phyloP scores from a whole-genome alignment of 2,329 filamentous ascomycete genomes.

The Fusarium brachygibbosum region DNA sequence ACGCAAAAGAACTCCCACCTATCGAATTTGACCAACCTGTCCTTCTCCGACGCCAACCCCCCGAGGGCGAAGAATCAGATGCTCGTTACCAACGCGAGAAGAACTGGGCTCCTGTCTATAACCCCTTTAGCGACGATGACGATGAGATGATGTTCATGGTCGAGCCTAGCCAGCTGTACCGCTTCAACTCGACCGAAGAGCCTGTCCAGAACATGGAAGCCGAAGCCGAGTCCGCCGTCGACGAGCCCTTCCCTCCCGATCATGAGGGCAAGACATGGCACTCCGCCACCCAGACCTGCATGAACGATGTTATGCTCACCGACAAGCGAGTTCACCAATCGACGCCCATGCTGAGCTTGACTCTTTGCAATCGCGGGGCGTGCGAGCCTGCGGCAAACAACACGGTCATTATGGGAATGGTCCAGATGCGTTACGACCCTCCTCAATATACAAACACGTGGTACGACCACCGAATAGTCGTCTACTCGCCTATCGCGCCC shows the following conservation, averaged over 20 bases:
- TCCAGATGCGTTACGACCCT: constrained; percentile 45
- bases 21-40: constrained; percentile 39
- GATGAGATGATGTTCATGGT: constrained; percentile 47
- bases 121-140: constrained; percentile 34
- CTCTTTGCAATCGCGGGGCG: constrained; percentile 38
- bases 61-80: constrained; percentile 29
- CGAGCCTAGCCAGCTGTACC: constrained; percentile 38
- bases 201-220: constrained; percentile 33
- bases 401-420: constrained; percentile 42
- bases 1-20: constrained; percentile 32
- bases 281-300: constrained; percentile 33
- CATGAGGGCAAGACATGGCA: constrained; percentile 39
- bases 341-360: constrained; percentile 45
- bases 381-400: constrained; percentile 41
- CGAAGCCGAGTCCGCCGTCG: constrained; percentile 34
- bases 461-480: constrained; percentile 44
- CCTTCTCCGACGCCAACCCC: constrained; percentile 37
- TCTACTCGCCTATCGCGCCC: constrained; percentile 38
- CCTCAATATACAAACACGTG: constrained; percentile 41
- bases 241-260: constrained; percentile 41
- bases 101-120: constrained; percentile 43
- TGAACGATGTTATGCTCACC: constrained; percentile 46
- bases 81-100: constrained; percentile 43
- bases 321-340: constrained; percentile 42
- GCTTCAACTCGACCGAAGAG: constrained; percentile 25